Evolutionary conservation across 1,139 yeast genomes (phyloP), one percentile per base, ranked within the genome.

Genomic region (Yueomyces sp.): DNA sequence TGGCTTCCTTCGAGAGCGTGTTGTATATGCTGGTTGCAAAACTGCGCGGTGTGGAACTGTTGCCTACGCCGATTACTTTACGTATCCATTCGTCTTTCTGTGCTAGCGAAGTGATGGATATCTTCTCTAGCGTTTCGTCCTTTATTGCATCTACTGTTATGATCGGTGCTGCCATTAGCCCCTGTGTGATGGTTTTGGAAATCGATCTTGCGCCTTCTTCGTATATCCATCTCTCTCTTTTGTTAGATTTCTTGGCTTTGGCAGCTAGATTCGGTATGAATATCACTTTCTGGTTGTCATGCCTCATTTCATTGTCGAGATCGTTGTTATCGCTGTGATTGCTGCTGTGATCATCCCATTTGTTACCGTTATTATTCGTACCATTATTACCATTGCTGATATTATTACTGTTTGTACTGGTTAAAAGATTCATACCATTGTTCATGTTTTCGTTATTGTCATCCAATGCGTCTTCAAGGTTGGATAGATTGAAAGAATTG

Each of bases 81-180:
- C 94, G 69, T 39, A 78, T 66, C 96, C 96, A 89, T 69, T 87
- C 95, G 48, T 89, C 96, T 36, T 78, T 80, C 49, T 78, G 86
- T 37, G 72, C 71, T 26, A 89, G 70, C 0, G 95, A 80, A 0
- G 94, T 81, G 1, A 81, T 73, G 32, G 81, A 69, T 38, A 89
- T 84, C 71, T 86, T 84, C 39, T 85, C 93, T 46, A 89, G 57
- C 1, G 84, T 83, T 50, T 86, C 96, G 52, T 86, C 96, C 46
- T 81, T 72, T 19, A 76, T 65, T 1, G 75, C 76, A 56, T 91
- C 97, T 35, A 89, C 72, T 1, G 82, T 73, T 39, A 86, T 68
- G 0, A 89, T 74, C 0, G 96, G 86, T 0, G 91, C 79, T 29
- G 65, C 62, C 0, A 78, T 69, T 42, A 89, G 59, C 8, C 68